Evolutionary conservation across 345 rosid genomes (phyloP).

Genomic region (Alliaria petiolata): DNA sequence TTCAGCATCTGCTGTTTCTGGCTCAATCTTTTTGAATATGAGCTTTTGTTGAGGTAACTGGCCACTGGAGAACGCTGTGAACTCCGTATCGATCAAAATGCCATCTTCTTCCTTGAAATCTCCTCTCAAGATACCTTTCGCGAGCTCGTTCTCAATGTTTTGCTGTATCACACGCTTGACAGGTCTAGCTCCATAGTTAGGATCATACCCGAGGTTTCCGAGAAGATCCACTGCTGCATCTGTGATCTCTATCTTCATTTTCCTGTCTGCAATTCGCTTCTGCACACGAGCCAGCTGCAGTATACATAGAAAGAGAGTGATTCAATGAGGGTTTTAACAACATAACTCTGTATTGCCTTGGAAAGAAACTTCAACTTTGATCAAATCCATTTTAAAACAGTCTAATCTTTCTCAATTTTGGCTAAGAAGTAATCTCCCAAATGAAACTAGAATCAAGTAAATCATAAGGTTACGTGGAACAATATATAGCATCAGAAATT

Average conservation of each 20-base stretch:
- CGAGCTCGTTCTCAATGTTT: constrained; percentile 88
- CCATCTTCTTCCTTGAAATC: constrained; percentile 84
- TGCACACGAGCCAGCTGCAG: constrained; percentile 88
- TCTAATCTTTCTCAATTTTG: not conserved
- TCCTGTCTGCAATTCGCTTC: constrained; percentile 79
- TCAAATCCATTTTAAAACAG: not conserved
- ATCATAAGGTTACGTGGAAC: not conserved
- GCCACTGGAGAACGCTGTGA: constrained; percentile 63
- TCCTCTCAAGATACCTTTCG: constrained; percentile 91
- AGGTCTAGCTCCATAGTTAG: constrained; percentile 95
- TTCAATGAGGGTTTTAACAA: not conserved
- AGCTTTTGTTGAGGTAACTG: constrained; percentile 87
- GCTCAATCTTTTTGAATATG: constrained; percentile 49
- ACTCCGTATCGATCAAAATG: constrained; percentile 65
- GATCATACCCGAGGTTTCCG: constrained; percentile 87
- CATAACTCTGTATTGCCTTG: not conserved
- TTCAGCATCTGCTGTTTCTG: constrained; percentile 32
- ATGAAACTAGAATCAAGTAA: not conserved
- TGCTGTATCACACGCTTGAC: constrained; percentile 97
- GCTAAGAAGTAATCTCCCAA: not conserved
- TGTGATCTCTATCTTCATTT: constrained; percentile 66
- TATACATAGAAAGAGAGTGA: constrained; percentile 1
- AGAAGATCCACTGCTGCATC: constrained; percentile 79
- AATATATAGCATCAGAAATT: not conserved
- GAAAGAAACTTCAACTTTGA: not conserved